A percentile compares a stretch with the other conserved stretches of the same genome.
phyloP scores from a whole-genome alignment of 108 stramenopile genomes.

The Cyclotella kingstonii region DNA sequence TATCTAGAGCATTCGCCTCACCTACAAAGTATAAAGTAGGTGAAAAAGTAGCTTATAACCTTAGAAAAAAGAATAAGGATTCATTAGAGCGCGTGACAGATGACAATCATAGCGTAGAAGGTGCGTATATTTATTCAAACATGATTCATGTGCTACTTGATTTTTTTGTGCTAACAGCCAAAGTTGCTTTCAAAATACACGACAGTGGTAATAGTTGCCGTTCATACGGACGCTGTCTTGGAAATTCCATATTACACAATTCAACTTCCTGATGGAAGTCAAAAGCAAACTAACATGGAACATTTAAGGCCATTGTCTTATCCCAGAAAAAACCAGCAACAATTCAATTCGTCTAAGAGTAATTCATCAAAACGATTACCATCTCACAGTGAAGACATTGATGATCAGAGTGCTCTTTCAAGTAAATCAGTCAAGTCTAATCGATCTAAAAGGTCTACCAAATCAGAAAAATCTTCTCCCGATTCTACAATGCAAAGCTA shows the following conservation, averaged over 20 bases:
- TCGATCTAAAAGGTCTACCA: neutral
- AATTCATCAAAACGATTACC: neutral
- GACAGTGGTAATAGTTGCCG: constrained; percentile 21
- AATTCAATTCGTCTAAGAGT: constrained; percentile 9
- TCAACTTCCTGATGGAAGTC: constrained; percentile 19
- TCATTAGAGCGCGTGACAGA: constrained; percentile 6
- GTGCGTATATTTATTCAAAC: neutral
- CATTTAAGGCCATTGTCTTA: constrained; percentile 10
- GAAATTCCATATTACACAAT: constrained; percentile 38
- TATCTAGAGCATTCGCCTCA: neutral
- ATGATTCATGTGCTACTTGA: neutral
- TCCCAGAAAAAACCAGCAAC: constrained; percentile 11
- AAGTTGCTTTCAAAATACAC: neutral
- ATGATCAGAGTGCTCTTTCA: neutral
- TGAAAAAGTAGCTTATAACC: constrained; percentile 7
- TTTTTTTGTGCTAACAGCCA: neutral
- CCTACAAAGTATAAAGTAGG: constrained; percentile 9
- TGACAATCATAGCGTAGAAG: constrained; percentile 3
- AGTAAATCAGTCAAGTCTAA: neutral
- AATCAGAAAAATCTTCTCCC: constrained; percentile 5
- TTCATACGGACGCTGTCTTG: constrained; percentile 29
- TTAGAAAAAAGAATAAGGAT: constrained; percentile 11
- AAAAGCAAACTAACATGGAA: constrained; percentile 25
- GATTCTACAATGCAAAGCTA: neutral
- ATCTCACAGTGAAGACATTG: constrained; percentile 2